Base-by-base conservation (phyloP, 1,284 basidiomycete genomes). In the Acaromyces ingoldii region DNA sequence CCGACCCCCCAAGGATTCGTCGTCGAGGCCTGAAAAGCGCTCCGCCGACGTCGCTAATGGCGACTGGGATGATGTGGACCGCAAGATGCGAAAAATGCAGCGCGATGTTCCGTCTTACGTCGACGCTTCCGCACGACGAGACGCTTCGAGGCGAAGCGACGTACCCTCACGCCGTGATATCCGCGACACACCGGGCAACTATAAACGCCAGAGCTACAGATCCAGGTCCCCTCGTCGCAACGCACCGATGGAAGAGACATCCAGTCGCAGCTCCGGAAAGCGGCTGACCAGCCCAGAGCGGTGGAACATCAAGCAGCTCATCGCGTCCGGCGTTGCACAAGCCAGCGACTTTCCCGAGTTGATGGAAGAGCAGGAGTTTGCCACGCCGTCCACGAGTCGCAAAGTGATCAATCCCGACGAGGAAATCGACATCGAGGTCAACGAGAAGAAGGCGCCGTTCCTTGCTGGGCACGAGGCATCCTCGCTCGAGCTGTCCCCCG, bases 241-340 rank as follows among this genome's bases (percentile, higher is more conserved):
- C n/a, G n/a, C n/a, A n/a, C n/a, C n/a, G n/a, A n/a, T n/a, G n/a
- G n/a, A 67, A 13, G 63, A 65, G 50, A 60, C 62, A 33, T 55
- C 64, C 11, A 59, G 63, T 4, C 63, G 67, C 10, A 57, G 58
- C 40, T 62, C 63, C 15, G 89, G 90, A 1, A 93, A 93, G 74
- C 84, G 95, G 15, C 79, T 98, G 51, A 93, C 93, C 1, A 92
- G 89, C 24, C 95, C 95, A 0, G 95, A 99, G 76, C 84, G 95
- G 21, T 99, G 93, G 90, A 95, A 99, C 79, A 89, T 98, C 76
- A 96, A 97, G 76, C 95, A 98, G 76, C 83, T 98, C 55, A 96
- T 98, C 58, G 90, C 95, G 0, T 95, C 91, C 36, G 95, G 95
- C 42, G 88, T 86, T 4, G 84, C 96, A 41, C 85, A 87, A 65